Evolutionary conservation across 306 rosid species (phyloP), one percentile per base, ranked within the genome.

Genomic region (Prunus armeniaca): DNA sequence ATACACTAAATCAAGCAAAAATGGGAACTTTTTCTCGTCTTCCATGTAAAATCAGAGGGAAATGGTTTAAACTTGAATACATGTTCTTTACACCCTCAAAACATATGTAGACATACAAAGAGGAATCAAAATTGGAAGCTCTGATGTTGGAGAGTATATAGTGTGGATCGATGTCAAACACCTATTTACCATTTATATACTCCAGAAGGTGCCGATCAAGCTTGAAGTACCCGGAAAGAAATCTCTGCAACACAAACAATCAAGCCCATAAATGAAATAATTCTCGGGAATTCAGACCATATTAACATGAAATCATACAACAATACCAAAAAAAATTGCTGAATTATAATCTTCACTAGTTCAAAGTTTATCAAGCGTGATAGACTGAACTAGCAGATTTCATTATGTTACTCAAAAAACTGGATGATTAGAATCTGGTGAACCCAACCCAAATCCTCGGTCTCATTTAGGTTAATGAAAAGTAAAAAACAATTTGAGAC

Each of bases 161-260:
- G 55, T 63, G 41, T 63, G 27, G 19, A 28, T 47, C 61, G 25
- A 18, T 41, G 82, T 46, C 68, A 32, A 28, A 9, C 51, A 72
- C 61, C 87, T 89, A 95, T 83, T 89, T 90, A 54, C 93, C 86
- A 74, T 82, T 90, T 32, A 89, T 51, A 32, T 95, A 92, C 69
- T 90, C 96, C 12, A 92, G 97, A 76, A 95, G 97, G 83, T 76
- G 90, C 74, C 87, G 82, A 82, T 95, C 97, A 55, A 92, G 98
- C 82, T 92, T 96, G 69, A 92, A 95, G 81, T 90, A 83, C 51
- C 84, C 76, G 34, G 88, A 84, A 73, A 95, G 87, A 79, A 89
- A 75, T 72, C 87, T 87, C 97, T 95, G 98, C 90, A 87, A 47
- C 28, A 76, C 67, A 74, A 80, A 66, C 73, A 76, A 60, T 38